These are phyloP conservation scores for Lepiota brunneoincarnata DNA, from an alignment of 768 basidiomycete species.

Conservation along the genomic window DNA sequence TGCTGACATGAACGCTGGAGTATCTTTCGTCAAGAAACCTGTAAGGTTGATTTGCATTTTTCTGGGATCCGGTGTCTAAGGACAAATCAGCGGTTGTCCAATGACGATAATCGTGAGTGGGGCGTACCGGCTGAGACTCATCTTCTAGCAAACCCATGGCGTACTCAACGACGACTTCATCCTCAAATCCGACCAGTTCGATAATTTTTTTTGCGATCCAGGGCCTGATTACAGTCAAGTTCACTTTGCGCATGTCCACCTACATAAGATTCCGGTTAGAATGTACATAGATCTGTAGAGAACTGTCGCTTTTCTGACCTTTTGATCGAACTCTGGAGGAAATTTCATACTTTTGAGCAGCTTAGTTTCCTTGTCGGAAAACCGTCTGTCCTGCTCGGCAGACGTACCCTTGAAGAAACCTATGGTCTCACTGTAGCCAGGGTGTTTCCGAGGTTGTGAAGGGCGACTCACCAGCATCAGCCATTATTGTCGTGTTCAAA, in stretches of 20 bases:
- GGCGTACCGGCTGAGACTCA: conserved; percentile 70
- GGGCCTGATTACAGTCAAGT: conserved; percentile 84
- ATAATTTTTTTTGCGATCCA: conserved; percentile 95
- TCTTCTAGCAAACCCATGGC: conserved; percentile 94
- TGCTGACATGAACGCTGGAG: conserved; percentile 80
- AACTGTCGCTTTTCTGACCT: conserved; percentile 41
- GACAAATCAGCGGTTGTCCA: conserved; percentile 1
- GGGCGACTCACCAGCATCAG: conserved; percentile 15
- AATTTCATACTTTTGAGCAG: conserved; percentile 89
- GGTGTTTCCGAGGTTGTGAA: background rate
- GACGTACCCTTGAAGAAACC: conserved; percentile 92
- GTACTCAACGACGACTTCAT: conserved; percentile 96
- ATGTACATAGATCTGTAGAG: background rate
- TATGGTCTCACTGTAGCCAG: conserved; percentile 17
- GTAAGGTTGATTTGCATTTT: conserved; percentile 95
- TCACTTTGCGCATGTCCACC: conserved; percentile 97
- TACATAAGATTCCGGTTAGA: conserved; percentile 19
- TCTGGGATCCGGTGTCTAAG: conserved; percentile 83
- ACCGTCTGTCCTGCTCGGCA: conserved; percentile 87
- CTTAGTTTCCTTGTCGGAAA: conserved; percentile 93
- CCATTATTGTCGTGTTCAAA: conserved; percentile 11
- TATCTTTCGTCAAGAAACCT: conserved; percentile 89
- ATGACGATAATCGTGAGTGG: background rate
- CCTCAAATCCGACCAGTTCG: conserved; percentile 90
- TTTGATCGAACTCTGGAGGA: conserved; percentile 84